Conservation (phyloP, 495 filamentous ascomycete genomes). For the Hypoxylon lenormandii region DNA sequence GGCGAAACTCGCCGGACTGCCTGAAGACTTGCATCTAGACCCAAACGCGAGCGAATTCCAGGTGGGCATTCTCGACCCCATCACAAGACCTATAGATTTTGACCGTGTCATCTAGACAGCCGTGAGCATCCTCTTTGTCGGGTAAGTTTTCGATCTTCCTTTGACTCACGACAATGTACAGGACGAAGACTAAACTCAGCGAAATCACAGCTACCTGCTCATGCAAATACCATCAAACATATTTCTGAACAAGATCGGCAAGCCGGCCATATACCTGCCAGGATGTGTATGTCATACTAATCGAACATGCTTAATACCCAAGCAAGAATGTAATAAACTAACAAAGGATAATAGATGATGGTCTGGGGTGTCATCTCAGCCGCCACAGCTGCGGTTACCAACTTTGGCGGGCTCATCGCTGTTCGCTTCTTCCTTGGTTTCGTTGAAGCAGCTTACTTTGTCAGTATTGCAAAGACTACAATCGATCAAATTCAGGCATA, state of each 20-base stretch:
- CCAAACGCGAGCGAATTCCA: conserved; percentile 61
- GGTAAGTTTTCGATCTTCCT: conserved; percentile 60
- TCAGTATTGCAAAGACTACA: conserved; percentile 33
- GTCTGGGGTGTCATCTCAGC: conserved; percentile 80
- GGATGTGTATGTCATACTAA: conserved; percentile 55
- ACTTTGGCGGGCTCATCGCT: conserved; percentile 71
- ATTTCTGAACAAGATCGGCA: conserved; percentile 68
- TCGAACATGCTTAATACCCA: background rate
- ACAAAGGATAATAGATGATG: conserved; percentile 62
- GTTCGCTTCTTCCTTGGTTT: conserved; percentile 80
- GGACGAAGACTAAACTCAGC: conserved; percentile 1
- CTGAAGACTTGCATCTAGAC: conserved; percentile 60
- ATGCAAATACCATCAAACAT: conserved; percentile 73
- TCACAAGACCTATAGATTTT: conserved; percentile 40
- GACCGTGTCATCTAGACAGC: conserved; percentile 58
- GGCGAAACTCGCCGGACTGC: conserved; percentile 62
- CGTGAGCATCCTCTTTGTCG: conserved; percentile 78
- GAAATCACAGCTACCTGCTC: conserved; percentile 61
- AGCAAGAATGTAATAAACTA: conserved; percentile 57
- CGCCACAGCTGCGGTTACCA: conserved; percentile 70
- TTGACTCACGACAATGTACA: background rate
- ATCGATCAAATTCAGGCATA: background rate
- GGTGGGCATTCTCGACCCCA: conserved; percentile 48
- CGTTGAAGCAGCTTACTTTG: conserved; percentile 65
- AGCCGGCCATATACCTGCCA: conserved; percentile 74